phyloP scores from a whole-genome alignment of 306 rosid genomes.

The Carpinus fangiana region DNA sequence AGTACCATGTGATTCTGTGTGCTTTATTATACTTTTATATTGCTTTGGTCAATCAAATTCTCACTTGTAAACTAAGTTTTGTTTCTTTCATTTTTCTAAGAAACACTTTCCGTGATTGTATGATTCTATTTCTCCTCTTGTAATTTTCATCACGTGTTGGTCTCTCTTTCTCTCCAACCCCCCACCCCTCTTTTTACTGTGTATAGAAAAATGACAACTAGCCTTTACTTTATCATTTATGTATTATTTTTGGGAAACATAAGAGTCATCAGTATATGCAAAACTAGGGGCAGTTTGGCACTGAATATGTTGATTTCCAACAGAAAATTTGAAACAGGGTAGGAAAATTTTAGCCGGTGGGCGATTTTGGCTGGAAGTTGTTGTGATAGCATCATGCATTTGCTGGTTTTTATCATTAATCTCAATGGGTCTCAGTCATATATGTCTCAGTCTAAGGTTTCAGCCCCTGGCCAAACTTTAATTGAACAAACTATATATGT shows the following conservation, averaged over 20 bases:
- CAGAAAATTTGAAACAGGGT: constrained; percentile 12
- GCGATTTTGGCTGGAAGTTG: constrained; percentile 35
- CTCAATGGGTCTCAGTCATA: neutral
- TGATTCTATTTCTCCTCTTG: neutral
- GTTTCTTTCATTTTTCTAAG: constrained; percentile 25
- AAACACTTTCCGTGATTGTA: constrained; percentile 20
- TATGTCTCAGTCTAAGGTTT: neutral
- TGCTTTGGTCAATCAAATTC: constrained; percentile 19
- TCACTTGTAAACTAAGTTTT: constrained; percentile 39
- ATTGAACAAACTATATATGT: neutral
- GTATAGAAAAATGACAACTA: constrained; percentile 8
- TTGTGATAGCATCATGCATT: constrained; percentile 6
- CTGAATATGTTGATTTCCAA: neutral
- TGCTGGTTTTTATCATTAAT: neutral
- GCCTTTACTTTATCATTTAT: constrained; percentile 3
- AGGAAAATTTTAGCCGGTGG: constrained; percentile 27
- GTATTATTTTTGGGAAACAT: neutral
- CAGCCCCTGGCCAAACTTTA: neutral
- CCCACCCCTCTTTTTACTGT: neutral
- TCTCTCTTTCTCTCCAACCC: neutral
- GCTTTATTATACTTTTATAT: constrained; percentile 5
- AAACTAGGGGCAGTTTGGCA: constrained; percentile 57
- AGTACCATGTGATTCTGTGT: constrained; percentile 29
- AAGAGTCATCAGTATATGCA: neutral
- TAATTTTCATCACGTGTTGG: neutral